Evolutionary conservation across 768 basidiomycete genomes (phyloP), one percentile per base, ranked within the genome.

Genomic region (Cystobasidium onofrii): DNA sequence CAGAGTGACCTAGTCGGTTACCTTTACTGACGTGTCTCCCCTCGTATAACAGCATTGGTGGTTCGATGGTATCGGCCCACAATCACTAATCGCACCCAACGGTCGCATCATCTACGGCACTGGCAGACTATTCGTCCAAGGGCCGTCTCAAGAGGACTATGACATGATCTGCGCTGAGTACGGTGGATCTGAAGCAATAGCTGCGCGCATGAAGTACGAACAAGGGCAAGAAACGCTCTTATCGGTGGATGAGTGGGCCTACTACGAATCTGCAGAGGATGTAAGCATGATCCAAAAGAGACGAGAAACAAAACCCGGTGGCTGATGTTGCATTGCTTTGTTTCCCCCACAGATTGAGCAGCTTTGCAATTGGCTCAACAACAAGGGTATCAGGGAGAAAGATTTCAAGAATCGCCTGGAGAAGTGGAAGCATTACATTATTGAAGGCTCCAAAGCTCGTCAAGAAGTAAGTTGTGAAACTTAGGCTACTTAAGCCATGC

Each of bases 81-180:
- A 77, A 76, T 70, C 74, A 17, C 73, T 79, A 23, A 41, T 76
- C 23, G 69, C 67, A 20, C 75, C 43, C 0, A 88, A 87, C 76
- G 90, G 90, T 18, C 90, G 90, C 1, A 86, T 87, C 33, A 86
- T 89, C 80, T 95, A 91, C 78, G 92, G 92, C 12, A 88, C 92
- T 23, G 96, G 93, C 4, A 84, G 95, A 65, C 79, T 99, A 61
- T 96, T 97, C 80, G 81, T 99, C 33, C 96, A 99, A 81, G 96
- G 95, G 0, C 91, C 91, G 29, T 90, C 88, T 76, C 87, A 88
- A 77, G 86, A 87, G 78, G 96, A 97, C 75, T 76, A 86, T 71
- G 88, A 90, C 73, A 81, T 89, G n/a, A 81, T 90, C 78, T 43
- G 52, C 20, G 31, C n/a, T 10, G 52, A 71, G 25, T 61, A 25